Base-by-base conservation (phyloP, 495 filamentous ascomycete species). In the Penicillium fimorum region DNA sequence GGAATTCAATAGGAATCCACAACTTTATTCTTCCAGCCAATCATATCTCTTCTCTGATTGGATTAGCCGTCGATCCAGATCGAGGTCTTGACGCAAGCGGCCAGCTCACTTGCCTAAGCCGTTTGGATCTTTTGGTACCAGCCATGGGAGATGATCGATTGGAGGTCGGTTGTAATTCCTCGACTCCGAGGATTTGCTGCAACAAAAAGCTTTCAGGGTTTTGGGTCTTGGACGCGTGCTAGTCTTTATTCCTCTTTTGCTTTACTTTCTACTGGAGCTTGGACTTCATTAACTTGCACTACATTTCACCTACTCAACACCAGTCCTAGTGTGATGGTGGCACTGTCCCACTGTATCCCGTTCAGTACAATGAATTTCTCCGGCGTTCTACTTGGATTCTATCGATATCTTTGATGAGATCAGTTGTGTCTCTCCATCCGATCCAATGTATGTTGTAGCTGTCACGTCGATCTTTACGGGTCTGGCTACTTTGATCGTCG, bases 11-110 rank as follows among this genome's bases (percentile, higher is more conserved):
- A n/a, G n/a, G 1, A 5, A 0, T n/a, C 30, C 27, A 33, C 9
- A 45, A 35, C 18, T 27, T 33, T 53, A 53, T 45, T 17, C 2
- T 8, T 11, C 0, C 29, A 45, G 4, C 41, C 41, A 53, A 45
- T 45, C 41, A 53, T 30, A 53, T 22, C 4, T 17, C 15, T 6
- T 6, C 5, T 38, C 2, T 9, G n/a, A 17, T 17, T 38, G 7
- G 15, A 7, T 38, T 38, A 38, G n/a, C 35, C 2, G 5, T n/a
- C 35, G 35, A 17, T 7, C 35, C 9, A 17, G 43, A n/a, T 13
- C 22, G 27, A 47, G 25, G 53, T 56, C 60, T 49, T 71, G 68
- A 71, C 66, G 69, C 69, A 65, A 70, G 54, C 50, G 58, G 50
- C 54, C n/a, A 22, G 15, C 5, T 11, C 30, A 12, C 22, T 60